phyloP scores from a whole-genome alignment of 2,329 filamentous ascomycete species.

The Aspergillus uvarum region DNA sequence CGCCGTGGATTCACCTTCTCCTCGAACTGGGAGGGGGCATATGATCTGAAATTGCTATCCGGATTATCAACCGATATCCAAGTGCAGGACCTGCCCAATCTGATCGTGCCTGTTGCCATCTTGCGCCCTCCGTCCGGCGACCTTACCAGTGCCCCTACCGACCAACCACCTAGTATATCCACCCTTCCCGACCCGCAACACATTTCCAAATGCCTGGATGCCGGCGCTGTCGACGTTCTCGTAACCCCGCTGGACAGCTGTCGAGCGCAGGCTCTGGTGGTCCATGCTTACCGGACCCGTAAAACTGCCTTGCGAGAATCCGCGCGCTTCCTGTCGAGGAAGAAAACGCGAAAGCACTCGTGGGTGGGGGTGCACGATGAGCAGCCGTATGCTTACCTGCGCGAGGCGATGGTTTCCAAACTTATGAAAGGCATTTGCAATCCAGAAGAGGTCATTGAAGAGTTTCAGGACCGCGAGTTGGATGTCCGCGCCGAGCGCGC shows the following conservation, averaged over 20 bases:
- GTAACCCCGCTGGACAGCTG: constrained; percentile 74
- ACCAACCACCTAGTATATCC: constrained; percentile 26
- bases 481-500: constrained; percentile 66
- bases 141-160: constrained; percentile 16
- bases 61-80: constrained; percentile 52
- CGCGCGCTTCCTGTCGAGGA: constrained; percentile 68
- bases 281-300: constrained; percentile 80
- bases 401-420: constrained; percentile 90
- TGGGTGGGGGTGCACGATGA: constrained; percentile 87
- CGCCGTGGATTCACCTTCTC: constrained; percentile 45
- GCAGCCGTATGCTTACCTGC: constrained; percentile 82
- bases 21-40: constrained; percentile 47
- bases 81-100: constrained; percentile 49
- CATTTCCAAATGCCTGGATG: constrained; percentile 74
- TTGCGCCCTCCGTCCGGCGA: constrained; percentile 33
- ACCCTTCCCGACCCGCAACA: constrained; percentile 51
- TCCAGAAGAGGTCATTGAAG: constrained; percentile 61
- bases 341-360: constrained; percentile 77
- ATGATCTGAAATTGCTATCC: constrained; percentile 50
- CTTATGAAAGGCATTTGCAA: constrained; percentile 89
- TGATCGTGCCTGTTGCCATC: constrained; percentile 52
- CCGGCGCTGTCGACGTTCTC: constrained; percentile 83
- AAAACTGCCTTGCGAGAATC: constrained; percentile 74
- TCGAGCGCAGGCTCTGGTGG: constrained; percentile 71
- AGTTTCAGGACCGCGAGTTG: constrained; percentile 62